Conservation (phyloP, 495 filamentous ascomycete genomes). For the Aspergillus conjunctus region DNA sequence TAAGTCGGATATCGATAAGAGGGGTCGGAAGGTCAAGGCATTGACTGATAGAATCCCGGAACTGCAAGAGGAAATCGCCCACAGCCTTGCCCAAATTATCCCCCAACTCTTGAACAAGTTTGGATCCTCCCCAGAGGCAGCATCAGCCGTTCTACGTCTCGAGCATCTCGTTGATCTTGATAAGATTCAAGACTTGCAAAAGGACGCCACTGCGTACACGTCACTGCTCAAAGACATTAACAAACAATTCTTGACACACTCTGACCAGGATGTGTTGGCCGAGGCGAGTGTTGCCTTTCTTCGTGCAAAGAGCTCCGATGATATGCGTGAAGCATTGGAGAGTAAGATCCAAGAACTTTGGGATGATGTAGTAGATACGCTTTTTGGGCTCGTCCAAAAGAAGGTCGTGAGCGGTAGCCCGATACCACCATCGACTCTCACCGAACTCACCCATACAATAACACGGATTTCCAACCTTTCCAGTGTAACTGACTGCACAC, state of each 20-base stretch:
- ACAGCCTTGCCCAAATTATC: conserved; percentile 73
- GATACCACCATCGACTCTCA: conserved; percentile 61
- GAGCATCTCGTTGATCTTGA: conserved; percentile 85
- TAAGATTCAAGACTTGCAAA: conserved; percentile 84
- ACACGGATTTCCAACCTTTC: conserved; percentile 80
- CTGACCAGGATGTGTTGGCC: conserved; percentile 78
- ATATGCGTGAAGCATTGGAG: conserved; percentile 81
- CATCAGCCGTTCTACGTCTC: conserved; percentile 81
- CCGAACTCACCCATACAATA: conserved; percentile 75
- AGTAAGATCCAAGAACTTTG: conserved; percentile 78
- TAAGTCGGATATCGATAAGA: conserved; percentile 58
- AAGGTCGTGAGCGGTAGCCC: conserved; percentile 62
- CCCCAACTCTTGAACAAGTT: conserved; percentile 89
- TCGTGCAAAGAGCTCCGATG: conserved; percentile 82
- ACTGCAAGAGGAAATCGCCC: conserved; percentile 70
- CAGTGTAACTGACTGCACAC: conserved; percentile 74
- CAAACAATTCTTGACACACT: conserved; percentile 88
- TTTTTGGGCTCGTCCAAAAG: conserved; percentile 66
- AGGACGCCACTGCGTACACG: conserved; percentile 78
- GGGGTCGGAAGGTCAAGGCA: conserved; percentile 64
- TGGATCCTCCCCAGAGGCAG: conserved; percentile 82
- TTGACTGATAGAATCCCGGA: conserved; percentile 62
- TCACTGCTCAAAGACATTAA: conserved; percentile 89
- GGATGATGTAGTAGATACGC: conserved; percentile 74
- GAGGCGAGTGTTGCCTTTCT: conserved; percentile 81